Percentiles rank a stretch among this genome's conserved stretches.
Evolutionary conservation across 139 green algal genomes (phyloP).

Genomic region (Chlamydomonas applanata): DNA sequence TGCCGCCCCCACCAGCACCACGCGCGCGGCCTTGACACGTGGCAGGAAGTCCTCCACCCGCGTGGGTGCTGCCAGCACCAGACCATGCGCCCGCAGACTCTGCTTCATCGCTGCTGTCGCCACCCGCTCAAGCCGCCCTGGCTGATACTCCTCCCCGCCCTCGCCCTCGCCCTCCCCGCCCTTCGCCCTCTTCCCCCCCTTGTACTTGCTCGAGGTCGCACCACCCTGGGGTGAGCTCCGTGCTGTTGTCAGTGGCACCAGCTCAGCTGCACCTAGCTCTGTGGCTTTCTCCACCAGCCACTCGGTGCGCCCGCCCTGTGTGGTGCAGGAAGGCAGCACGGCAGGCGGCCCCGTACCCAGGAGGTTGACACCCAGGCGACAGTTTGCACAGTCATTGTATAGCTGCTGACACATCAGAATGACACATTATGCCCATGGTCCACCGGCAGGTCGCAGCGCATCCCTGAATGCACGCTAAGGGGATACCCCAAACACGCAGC

Average conservation of each 20-base stretch:
- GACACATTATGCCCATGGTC: too few relatives aligned
- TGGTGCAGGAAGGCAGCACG: too few relatives aligned
- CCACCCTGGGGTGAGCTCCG: constrained; percentile 30
- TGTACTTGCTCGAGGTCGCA: constrained; percentile 26
- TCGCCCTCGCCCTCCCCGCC: background rate
- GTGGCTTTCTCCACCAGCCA: constrained; percentile 89
- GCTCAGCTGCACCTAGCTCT: constrained; percentile 73
- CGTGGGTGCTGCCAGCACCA: constrained; percentile 46
- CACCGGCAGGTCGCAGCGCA: too few relatives aligned
- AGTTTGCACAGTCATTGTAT: too few relatives aligned
- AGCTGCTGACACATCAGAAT: too few relatives aligned
- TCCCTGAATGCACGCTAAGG: too few relatives aligned
- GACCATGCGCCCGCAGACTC: constrained; percentile 61
- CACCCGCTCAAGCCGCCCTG: constrained; percentile 69
- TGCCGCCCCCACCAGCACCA: constrained; percentile 22
- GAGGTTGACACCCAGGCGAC: too few relatives aligned
- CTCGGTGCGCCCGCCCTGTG: constrained; percentile 68
- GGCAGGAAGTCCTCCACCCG: constrained; percentile 18
- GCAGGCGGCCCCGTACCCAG: too few relatives aligned
- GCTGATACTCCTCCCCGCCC: constrained; percentile 13
- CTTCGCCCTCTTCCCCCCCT: constrained; percentile 1
- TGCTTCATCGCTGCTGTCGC: constrained; percentile 84
- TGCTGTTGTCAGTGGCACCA: constrained; percentile 78
- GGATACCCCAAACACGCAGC: too few relatives aligned
- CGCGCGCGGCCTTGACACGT: background rate